phyloP scores from a whole-genome alignment of 805 yeast genomes.

The Myxozyma kluyveri region DNA sequence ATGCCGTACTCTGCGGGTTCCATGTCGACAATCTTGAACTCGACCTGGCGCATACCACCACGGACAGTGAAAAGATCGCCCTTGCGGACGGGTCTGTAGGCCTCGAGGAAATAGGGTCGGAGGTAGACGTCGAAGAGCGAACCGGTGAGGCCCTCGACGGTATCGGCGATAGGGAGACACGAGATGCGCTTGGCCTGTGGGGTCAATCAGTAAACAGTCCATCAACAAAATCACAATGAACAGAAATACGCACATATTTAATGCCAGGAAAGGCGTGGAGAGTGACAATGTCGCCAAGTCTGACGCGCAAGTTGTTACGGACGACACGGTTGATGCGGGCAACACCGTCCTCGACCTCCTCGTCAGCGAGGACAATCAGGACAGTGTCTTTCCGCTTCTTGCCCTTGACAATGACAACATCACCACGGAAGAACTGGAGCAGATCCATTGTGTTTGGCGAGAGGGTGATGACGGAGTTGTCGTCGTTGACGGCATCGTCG shows the following conservation, averaged over 20 bases:
- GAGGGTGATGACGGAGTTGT: conserved; percentile 93
- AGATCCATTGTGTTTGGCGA: conserved; percentile 93
- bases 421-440: conserved; percentile 94
- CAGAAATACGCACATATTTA: conserved; percentile 54
- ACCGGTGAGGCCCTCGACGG: conserved; percentile 97
- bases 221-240: neutral
- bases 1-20: conserved; percentile 97
- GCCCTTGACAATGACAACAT: conserved; percentile 94
- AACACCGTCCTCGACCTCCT: conserved; percentile 93
- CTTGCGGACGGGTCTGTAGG: conserved; percentile 96
- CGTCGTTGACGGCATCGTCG: conserved; percentile 96
- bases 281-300: conserved; percentile 88
- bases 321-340: conserved; percentile 94
- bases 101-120: conserved; percentile 98
- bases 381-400: conserved; percentile 98
- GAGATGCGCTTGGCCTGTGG: conserved; percentile 79
- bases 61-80: conserved; percentile 95
- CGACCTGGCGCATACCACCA: conserved; percentile 99
- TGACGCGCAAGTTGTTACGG: conserved; percentile 88
- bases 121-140: conserved; percentile 92
- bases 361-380: conserved; percentile 90
- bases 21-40: conserved; percentile 95
- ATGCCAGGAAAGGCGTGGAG: conserved; percentile 97
- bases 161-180: conserved; percentile 94
- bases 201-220: neutral